Conservation (phyloP, 371 early-diverging fungal species). For the Chytridium lagenaria region DNA sequence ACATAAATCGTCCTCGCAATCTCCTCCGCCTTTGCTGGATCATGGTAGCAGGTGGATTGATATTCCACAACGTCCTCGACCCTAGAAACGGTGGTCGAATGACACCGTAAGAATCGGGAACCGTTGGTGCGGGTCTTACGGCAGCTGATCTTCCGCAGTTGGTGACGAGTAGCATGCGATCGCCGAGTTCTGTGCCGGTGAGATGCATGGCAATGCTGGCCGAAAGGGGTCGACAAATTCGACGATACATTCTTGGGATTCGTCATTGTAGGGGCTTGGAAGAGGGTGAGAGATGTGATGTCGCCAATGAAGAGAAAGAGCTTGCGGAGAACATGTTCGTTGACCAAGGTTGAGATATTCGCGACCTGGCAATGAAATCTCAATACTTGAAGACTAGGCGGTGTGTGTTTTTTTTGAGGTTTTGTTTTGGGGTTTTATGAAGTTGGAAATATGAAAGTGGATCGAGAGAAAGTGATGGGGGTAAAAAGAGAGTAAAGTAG, state of each 20-base stretch:
- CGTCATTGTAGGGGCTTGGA: conserved; percentile 55
- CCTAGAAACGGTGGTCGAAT: conserved; percentile 10
- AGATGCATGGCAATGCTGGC: conserved; percentile 65
- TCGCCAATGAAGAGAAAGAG: conserved; percentile 62
- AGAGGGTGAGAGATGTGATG: conserved; percentile 54
- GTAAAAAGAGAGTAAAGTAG: not conserved
- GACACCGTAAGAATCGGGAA: no score
- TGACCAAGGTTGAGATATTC: conserved; percentile 60
- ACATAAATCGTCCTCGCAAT: conserved; percentile 74
- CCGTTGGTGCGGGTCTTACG: no score
- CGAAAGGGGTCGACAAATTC: conserved; percentile 58
- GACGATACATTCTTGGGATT: conserved; percentile 64
- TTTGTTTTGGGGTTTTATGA: no score
- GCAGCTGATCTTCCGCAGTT: conserved; percentile 7
- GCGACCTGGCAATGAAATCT: conserved; percentile 49
- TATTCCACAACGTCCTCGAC: conserved; percentile 26
- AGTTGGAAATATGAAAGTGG: not conserved
- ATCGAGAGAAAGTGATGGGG: not conserved
- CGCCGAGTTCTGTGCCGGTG: conserved; percentile 70
- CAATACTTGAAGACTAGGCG: not conserved
- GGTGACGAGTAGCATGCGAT: conserved; percentile 62
- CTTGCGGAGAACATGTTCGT: conserved; percentile 55
- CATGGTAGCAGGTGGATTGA: conserved; percentile 44
- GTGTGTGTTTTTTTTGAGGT: not conserved
- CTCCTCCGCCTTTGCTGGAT: conserved; percentile 68